Conservation (phyloP, 2,329 filamentous ascomycete species). For the Ophiostoma sp. region DNA sequence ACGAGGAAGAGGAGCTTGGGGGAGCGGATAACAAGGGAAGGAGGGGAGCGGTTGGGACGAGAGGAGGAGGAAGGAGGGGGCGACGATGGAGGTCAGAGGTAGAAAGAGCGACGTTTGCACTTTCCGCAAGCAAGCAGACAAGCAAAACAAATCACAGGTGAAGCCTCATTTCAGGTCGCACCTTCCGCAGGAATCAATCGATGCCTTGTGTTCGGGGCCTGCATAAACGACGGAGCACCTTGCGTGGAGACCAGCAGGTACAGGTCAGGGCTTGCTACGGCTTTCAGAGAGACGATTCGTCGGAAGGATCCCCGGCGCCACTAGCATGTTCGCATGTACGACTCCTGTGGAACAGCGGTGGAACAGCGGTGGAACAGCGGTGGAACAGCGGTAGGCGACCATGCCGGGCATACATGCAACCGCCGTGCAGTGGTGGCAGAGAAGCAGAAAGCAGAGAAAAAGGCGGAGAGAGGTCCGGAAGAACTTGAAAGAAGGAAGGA, state of each 20-base stretch:
- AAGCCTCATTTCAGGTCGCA: neutral
- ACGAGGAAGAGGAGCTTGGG: neutral
- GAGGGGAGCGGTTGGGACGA: neutral
- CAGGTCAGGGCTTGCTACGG: neutral
- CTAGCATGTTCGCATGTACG: neutral
- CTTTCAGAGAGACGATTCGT: neutral
- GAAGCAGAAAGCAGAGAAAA: neutral
- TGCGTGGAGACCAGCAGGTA: neutral
- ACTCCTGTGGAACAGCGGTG: neutral
- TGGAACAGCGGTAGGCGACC: neutral
- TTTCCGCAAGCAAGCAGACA: neutral
- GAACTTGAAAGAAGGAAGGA: neutral
- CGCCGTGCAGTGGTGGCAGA: neutral
- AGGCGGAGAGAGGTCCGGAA: neutral
- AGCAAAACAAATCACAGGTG: neutral
- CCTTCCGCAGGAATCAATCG: conserved; percentile 4
- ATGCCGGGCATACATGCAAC: neutral
- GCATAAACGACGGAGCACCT: neutral
- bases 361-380: neutral
- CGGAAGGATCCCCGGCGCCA: neutral
- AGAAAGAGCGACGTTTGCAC: neutral
- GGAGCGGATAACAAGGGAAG: neutral
- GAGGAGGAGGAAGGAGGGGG: neutral
- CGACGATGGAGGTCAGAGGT: neutral
- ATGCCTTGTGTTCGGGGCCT: conserved; percentile 2